Base-by-base conservation (phyloP, 805 yeast genomes). In the Starmera pachycereana region DNA sequence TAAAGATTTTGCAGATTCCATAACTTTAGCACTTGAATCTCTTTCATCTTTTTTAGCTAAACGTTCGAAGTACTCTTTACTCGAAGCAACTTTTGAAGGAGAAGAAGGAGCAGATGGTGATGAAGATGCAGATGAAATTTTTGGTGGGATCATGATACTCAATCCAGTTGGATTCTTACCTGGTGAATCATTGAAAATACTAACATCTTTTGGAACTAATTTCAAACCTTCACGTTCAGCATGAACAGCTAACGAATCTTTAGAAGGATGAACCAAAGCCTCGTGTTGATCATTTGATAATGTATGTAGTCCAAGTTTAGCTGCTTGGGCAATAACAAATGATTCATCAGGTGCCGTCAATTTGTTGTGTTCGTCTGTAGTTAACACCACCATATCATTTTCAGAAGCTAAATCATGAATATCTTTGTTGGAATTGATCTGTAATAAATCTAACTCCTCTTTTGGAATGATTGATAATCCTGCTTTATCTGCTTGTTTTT, bases 21-120 rank as follows among this genome's bases (percentile, higher is more conserved):
- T 43, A 25, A 59, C 49, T 39, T 51, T 58, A 7, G 56, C 63
- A 29, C 47, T 48, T 12, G 44, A 32, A 28, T 51, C 52, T 31
- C 48, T 47, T 37, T 53, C 57, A 29, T 53, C 58, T 34, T 54
- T 50, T 19, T 52, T 50, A 12, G 54, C 48, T 3, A 56, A 59
- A 22, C 56, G 54, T 37, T 61, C 66, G 45, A 58, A 62, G 40
- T 51, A 59, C 14, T 59, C 60, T 41, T 61, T 61, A 8, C 58
- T 60, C 3, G 58, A 59, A 22, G 55, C 43, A 33, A 62, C 63
- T 40, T 60, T 62, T 18, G 53, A 33, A 13, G 58, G 54, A 2
- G 55, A 42, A 0, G 40, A 28, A 32, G 53, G 47, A 9, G 33
- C 16, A 3, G 33, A 32, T 32, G 22, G 33, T 13, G 33, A 14